phyloP scores from a whole-genome alignment of 73 alveolate genomes.

The Tetrahymena malaccensis region DNA sequence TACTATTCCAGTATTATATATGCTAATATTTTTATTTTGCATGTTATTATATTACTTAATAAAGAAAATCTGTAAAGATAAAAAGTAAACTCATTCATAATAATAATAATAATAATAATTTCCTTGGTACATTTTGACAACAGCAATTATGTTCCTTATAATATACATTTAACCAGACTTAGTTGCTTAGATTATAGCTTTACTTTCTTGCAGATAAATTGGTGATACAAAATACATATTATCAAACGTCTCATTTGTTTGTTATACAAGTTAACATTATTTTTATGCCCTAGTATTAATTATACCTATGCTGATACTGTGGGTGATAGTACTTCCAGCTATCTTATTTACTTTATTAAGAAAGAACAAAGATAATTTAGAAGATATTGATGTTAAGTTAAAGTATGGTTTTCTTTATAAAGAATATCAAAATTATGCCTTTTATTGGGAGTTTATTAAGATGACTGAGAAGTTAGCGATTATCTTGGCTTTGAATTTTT shows the following conservation, averaged over 20 bases:
- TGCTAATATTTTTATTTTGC: neutral
- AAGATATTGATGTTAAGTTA: neutral
- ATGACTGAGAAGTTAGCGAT: constrained; percentile 11
- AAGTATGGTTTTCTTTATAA: constrained; percentile 26
- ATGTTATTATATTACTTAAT: neutral
- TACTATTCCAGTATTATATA: neutral
- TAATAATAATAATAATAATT: too few species aligned
- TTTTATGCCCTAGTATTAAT: neutral
- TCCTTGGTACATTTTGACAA: neutral
- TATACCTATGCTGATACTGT: neutral
- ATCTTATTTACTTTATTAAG: neutral
- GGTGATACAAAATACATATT: neutral
- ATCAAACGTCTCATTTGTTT: neutral
- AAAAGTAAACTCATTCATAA: too few species aligned
- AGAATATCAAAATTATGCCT: constrained; percentile 13
- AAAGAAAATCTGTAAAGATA: neutral
- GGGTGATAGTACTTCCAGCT: constrained; percentile 4
- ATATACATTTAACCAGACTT: neutral
- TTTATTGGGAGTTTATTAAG: constrained; percentile 20
- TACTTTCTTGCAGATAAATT: neutral
- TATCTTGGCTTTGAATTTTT: neutral
- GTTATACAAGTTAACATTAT: constrained; percentile 4
- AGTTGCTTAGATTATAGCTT: neutral
- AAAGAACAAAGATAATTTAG: neutral
- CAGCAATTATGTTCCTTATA: neutral